Percentiles rank a stretch among this genome's conserved stretches.
phyloP scores from a whole-genome alignment of 208 protist species.

The Naegleria lovaniensis region DNA sequence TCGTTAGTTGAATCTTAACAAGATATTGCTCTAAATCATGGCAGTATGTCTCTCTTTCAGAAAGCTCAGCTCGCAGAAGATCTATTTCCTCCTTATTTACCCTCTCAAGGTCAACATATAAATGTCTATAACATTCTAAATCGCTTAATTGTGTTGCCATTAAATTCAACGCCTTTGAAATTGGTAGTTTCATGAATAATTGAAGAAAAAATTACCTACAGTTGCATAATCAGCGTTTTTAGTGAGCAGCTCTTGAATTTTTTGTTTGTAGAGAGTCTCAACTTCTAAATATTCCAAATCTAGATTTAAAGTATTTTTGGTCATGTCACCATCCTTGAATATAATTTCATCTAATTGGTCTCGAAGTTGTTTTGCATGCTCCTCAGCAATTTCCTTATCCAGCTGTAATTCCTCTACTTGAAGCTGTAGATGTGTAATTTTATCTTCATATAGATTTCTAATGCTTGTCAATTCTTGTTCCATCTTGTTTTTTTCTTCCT shows the following conservation, averaged over 20 bases:
- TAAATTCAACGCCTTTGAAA: too few relatives aligned
- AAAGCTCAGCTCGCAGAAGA: background rate
- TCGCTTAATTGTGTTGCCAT: background rate
- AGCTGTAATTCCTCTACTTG: background rate
- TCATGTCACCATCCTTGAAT: too few relatives aligned
- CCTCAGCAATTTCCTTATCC: background rate
- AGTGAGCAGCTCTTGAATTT: background rate
- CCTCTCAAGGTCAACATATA: background rate
- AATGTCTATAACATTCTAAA: background rate
- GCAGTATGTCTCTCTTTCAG: background rate
- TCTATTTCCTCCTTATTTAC: background rate
- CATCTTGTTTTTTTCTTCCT: background rate
- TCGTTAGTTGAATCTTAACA: background rate
- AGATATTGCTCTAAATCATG: background rate
- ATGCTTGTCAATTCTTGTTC: background rate
- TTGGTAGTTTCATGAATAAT: too few relatives aligned
- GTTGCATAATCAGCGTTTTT: background rate
- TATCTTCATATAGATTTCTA: background rate
- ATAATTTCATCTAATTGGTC: background rate
- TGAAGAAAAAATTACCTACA: background rate
- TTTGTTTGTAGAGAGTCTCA: background rate
- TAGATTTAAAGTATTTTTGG: too few relatives aligned
- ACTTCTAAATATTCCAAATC: too few relatives aligned
- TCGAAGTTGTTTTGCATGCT: background rate
- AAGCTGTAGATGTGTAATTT: background rate